Conservation (phyloP, 75 land plant genomes). For the Picea sitchensis region DNA sequence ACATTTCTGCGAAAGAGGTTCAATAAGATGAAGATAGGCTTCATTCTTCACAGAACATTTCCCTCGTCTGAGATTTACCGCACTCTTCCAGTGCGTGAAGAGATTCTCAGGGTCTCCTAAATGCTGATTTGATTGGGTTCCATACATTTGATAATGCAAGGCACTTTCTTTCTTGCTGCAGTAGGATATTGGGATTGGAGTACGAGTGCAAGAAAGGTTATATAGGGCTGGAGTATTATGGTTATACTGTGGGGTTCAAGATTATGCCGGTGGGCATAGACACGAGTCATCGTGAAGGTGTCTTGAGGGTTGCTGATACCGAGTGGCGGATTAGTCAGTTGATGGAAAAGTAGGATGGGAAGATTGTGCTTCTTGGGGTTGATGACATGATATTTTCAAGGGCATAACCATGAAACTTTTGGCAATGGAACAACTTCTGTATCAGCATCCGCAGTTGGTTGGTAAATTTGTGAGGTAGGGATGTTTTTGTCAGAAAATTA, state of each 20-base stretch:
- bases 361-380: conserved; percentile 67
- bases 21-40: no score
- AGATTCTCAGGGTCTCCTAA: conserved; percentile 61
- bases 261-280: conserved; percentile 80
- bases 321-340: conserved; percentile 43
- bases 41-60: conserved; percentile 84
- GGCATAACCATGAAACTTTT: no score
- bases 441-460: no score
- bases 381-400: conserved; percentile 87
- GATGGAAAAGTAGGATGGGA: conserved; percentile 25
- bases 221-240: conserved; percentile 46
- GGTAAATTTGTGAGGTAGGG: no score
- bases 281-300: conserved; percentile 50
- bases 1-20: no score
- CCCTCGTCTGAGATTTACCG: conserved; percentile 90
- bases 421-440: no score
- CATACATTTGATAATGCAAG: conserved; percentile 88
- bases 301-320: conserved; percentile 37
- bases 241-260: conserved; percentile 59
- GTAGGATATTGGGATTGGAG: conserved; percentile 64
- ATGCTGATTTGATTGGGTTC: conserved; percentile 78
- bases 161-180: conserved; percentile 71
- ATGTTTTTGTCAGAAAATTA: no score
- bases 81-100: conserved; percentile 72
- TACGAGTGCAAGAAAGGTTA: conserved; percentile 67